Evolutionary conservation across 495 filamentous ascomycete genomes (phyloP).

Genomic region (Trichoderma gamsii): DNA sequence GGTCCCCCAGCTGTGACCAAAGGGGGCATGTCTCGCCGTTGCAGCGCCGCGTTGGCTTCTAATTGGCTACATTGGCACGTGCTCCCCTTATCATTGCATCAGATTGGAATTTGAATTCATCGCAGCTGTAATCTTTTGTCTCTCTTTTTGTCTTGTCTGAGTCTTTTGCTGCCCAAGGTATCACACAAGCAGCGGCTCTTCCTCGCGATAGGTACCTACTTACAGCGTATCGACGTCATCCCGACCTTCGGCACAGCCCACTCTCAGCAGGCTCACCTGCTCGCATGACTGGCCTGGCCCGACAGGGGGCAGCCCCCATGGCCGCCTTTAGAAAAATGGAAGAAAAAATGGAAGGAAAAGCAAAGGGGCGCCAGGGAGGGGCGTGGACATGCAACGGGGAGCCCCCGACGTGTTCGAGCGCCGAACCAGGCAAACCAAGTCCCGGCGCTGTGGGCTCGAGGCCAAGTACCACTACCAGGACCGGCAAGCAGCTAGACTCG

Average conservation of each 20-base stretch:
- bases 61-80: neutral
- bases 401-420: constrained; percentile 10
- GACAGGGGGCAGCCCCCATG: constrained; percentile 1
- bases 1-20: neutral
- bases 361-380: neutral
- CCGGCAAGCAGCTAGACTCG: neutral
- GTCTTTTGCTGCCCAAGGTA: neutral
- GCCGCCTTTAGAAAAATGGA: constrained; percentile 9
- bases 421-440: constrained; percentile 2
- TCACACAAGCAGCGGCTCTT: neutral
- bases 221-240: constrained; percentile 8
- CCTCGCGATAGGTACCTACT: neutral
- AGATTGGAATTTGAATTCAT: too few relatives aligned
- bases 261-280: neutral
- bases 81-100: too few relatives aligned
- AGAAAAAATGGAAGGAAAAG: constrained; percentile 5
- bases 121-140: neutral
- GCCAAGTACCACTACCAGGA: neutral
- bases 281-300: constrained; percentile 10
- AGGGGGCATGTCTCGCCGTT: constrained; percentile 2
- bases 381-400: neutral
- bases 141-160: neutral
- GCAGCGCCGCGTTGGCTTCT: neutral
- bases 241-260: constrained; percentile 7
- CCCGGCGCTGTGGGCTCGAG: constrained; percentile 4